phyloP scores from a whole-genome alignment of 441 rosid genomes.

The Arabidopsis hybrid region DNA sequence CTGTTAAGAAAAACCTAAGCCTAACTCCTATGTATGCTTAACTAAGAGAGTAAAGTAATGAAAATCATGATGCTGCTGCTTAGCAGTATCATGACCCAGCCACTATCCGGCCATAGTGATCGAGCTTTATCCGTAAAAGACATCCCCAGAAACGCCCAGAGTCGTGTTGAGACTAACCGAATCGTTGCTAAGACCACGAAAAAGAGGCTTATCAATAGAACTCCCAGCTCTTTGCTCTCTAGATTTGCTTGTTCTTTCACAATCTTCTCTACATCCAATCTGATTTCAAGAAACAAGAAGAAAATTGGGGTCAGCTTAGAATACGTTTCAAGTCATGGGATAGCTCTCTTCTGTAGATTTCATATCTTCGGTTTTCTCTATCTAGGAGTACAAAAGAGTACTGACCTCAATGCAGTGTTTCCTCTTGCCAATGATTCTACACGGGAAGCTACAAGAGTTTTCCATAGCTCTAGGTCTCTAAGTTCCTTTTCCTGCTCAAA shows the following conservation, averaged over 20 bases:
- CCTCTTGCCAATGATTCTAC: constrained; percentile 66
- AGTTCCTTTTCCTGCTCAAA: constrained; percentile 60
- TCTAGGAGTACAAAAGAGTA: not conserved
- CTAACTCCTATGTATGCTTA: not conserved
- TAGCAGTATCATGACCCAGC: constrained; percentile 79
- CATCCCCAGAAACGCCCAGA: constrained; percentile 49
- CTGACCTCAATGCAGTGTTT: constrained; percentile 69
- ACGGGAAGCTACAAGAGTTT: constrained; percentile 57
- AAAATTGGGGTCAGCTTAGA: not conserved
- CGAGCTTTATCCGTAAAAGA: constrained; percentile 46
- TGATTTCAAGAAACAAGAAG: constrained; percentile 39
- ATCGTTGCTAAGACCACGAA: constrained; percentile 62
- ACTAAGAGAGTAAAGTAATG: constrained; percentile 63
- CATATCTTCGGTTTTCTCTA: not conserved
- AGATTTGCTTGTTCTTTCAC: constrained; percentile 63
- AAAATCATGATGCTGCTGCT: constrained; percentile 85
- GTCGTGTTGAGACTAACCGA: constrained; percentile 61
- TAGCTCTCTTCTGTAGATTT: not conserved
- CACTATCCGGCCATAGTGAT: constrained; percentile 51
- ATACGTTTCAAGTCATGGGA: not conserved
- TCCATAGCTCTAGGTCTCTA: constrained; percentile 65
- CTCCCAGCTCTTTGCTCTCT: constrained; percentile 74
- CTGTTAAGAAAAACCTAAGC: constrained; percentile 13
- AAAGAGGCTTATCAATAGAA: constrained; percentile 69
- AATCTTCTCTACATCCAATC: constrained; percentile 71